Conservation (phyloP, 2,329 filamentous ascomycete genomes). For the Myriosclerotinia curreyana region DNA sequence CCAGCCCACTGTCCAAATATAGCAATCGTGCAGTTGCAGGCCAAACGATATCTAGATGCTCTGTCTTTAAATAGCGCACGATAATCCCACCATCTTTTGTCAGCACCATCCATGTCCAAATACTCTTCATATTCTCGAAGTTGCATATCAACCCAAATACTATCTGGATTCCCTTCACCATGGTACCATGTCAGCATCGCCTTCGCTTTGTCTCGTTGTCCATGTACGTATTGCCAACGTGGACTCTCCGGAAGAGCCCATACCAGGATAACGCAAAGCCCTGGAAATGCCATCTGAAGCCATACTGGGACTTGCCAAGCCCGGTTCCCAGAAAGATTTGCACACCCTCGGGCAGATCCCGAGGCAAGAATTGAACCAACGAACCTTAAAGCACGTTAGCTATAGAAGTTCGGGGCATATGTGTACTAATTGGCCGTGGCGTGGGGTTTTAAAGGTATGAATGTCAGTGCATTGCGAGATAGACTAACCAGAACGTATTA, state of each 20-base stretch:
- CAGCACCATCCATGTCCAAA: conserved; percentile 48
- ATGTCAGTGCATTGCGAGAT: not conserved
- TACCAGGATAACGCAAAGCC: conserved; percentile 45
- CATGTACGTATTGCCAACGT: conserved; percentile 43
- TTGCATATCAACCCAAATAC: conserved; percentile 52
- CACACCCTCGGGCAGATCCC: conserved; percentile 51
- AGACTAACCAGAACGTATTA: conserved; percentile 34
- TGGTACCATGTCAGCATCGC: conserved; percentile 48
- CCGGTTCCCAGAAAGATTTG: conserved; percentile 41
- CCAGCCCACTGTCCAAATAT: conserved; percentile 52
- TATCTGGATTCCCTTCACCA: conserved; percentile 49
- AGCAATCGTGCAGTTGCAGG: conserved; percentile 50
- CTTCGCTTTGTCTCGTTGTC: conserved; percentile 40
- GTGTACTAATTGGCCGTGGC: not conserved
- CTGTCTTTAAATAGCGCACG: conserved; percentile 50
- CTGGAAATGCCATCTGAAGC: conserved; percentile 52
- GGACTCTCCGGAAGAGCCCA: conserved; percentile 50
- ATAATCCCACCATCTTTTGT: conserved; percentile 57
- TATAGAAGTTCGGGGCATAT: not conserved
- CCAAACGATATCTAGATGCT: conserved; percentile 48
- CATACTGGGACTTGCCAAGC: conserved; percentile 51
- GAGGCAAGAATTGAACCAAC: conserved; percentile 53
- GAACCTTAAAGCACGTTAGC: conserved; percentile 40
- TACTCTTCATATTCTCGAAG: conserved; percentile 50
- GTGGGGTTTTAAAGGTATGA: no score